Evolutionary conservation across 345 rosid species (phyloP).

Genomic region (Punica granatum): DNA sequence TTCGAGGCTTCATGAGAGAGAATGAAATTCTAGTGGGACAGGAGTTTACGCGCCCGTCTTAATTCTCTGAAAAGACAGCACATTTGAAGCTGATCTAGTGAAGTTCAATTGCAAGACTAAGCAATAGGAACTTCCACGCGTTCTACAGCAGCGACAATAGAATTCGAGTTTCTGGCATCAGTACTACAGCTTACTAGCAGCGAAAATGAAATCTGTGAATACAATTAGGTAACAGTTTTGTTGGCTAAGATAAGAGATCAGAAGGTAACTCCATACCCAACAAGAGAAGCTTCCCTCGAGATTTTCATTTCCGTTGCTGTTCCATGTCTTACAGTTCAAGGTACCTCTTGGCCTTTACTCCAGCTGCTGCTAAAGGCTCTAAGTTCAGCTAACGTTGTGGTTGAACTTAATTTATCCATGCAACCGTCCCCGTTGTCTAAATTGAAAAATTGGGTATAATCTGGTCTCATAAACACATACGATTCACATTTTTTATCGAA

Average conservation of each 20-base stretch:
- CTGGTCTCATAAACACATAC: not conserved
- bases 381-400: not conserved
- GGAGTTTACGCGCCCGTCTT: not conserved
- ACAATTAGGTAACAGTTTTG: not conserved
- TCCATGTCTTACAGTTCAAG: not conserved
- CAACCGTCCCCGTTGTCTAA: too few species aligned
- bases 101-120: not conserved
- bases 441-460: not conserved
- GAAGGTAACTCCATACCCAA: not conserved
- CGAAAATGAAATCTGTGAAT: not conserved
- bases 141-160: not conserved
- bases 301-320: not conserved
- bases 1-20: too few species aligned
- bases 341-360: not conserved
- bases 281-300: not conserved
- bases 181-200: not conserved
- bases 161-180: not conserved
- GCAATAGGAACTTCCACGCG: not conserved
- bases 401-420: not conserved
- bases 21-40: too few species aligned
- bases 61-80: not conserved
- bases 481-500: not conserved
- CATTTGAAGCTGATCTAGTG: not conserved
- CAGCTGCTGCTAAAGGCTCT: not conserved
- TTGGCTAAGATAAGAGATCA: not conserved